phyloP scores from a whole-genome alignment of 495 filamentous ascomycete genomes.

The Penicillium argentinense region DNA sequence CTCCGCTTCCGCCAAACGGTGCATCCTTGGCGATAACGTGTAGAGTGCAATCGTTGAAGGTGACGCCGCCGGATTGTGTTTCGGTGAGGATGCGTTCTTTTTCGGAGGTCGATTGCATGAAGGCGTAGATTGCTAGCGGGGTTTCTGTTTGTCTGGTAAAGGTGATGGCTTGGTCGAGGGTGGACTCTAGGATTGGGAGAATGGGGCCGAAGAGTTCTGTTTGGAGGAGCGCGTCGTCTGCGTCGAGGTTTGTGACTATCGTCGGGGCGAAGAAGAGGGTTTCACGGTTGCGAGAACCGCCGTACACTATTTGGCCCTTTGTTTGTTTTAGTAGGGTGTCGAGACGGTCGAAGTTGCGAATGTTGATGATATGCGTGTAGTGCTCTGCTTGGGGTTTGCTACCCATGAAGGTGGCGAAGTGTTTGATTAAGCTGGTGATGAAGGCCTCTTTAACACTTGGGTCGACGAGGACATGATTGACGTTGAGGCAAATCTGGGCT shows the following conservation, averaged over 20 bases:
- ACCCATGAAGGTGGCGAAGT: slow-evolving; percentile 63
- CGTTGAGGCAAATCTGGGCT: slow-evolving; percentile 64
- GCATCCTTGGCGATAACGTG: slow-evolving; percentile 62
- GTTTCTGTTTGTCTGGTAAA: slow-evolving; percentile 64
- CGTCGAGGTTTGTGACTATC: slow-evolving; percentile 65
- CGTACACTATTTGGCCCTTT: slow-evolving; percentile 71
- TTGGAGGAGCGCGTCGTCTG: slow-evolving; percentile 65
- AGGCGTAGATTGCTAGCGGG: slow-evolving; percentile 69
- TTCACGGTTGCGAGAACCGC: slow-evolving; percentile 64
- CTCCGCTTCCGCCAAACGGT: slow-evolving; percentile 81
- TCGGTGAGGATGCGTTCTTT: slow-evolving; percentile 60
- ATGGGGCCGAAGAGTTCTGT: slow-evolving; percentile 87
- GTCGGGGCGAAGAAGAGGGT: slow-evolving; percentile 78
- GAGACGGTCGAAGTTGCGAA: slow-evolving; percentile 71
- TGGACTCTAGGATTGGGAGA: slow-evolving; percentile 67
- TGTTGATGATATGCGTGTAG: slow-evolving; percentile 69
- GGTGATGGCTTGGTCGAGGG: slow-evolving; percentile 69
- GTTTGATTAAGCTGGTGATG: slow-evolving; percentile 60
- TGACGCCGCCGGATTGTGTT: slow-evolving; percentile 68
- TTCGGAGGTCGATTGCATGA: slow-evolving; percentile 65
- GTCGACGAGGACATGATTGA: slow-evolving; percentile 82
- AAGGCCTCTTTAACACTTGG: slow-evolving; percentile 64
- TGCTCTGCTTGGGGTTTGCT: slow-evolving; percentile 68
- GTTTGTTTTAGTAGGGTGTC: slow-evolving; percentile 73
- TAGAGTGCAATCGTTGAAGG: slow-evolving; percentile 73